These are phyloP conservation scores for Pulicaria dysenterica DNA, from an alignment of 129 eudicot genomes.

Conservation along the genomic window DNA sequence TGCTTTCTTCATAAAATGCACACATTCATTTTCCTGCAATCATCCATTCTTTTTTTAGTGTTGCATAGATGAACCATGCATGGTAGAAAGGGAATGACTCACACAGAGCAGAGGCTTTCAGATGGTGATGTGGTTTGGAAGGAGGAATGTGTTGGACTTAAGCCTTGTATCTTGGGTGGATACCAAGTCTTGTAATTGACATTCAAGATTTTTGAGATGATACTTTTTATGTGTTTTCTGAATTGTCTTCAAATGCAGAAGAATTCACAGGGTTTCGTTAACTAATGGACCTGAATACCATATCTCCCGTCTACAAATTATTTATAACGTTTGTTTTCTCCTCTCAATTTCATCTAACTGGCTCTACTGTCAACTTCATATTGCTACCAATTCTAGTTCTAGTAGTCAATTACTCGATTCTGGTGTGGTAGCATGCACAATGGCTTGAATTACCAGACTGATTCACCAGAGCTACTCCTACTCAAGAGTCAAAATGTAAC, in stretches of 20 bases:
- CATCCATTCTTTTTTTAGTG: background rate
- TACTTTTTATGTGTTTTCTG: background rate
- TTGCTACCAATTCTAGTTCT: constrained; percentile 12
- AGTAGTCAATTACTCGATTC: no score
- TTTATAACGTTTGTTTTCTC: background rate
- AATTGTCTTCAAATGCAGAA: constrained; percentile 25
- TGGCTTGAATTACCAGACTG: background rate
- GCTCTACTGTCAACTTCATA: constrained; percentile 35
- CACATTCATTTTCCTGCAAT: background rate
- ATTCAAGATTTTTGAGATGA: no score
- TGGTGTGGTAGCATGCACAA: background rate
- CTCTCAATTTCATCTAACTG: constrained; percentile 3
- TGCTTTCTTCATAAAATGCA: background rate
- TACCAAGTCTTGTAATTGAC: constrained; percentile 17
- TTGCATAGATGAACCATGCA: constrained; percentile 37
- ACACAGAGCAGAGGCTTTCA: constrained; percentile 47
- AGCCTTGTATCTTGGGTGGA: no score
- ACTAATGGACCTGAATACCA: constrained; percentile 98
- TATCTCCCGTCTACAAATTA: constrained; percentile 51
- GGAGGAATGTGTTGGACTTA: constrained; percentile 59
- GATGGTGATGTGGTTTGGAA: constrained; percentile 50
- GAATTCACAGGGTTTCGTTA: constrained; percentile 78
- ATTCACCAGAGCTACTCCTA: background rate
- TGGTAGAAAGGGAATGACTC: constrained; percentile 38
- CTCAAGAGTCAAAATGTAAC: background rate